Conservation (phyloP, 2,329 filamentous ascomycete genomes). For the Paecilomyces sp. region DNA sequence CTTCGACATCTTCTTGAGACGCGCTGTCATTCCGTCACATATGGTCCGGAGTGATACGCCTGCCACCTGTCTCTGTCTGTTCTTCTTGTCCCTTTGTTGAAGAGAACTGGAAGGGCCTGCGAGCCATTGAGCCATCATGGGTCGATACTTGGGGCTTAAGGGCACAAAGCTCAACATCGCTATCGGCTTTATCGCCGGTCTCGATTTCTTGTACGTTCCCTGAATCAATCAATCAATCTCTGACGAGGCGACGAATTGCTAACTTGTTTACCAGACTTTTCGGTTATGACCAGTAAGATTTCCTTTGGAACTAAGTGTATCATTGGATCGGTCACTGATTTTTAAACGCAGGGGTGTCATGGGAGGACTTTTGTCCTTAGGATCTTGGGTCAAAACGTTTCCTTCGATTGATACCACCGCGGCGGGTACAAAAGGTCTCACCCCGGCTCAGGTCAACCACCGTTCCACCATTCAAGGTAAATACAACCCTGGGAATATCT, state of each 20-base stretch:
- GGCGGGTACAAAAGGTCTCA: slow-evolving; percentile 15
- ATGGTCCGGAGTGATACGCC: neutral
- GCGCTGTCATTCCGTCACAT: neutral
- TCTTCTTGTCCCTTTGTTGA: neutral
- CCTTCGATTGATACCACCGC: slow-evolving; percentile 47
- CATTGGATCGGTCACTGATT: slow-evolving; percentile 4
- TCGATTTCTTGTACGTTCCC: slow-evolving; percentile 54
- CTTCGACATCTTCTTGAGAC: neutral
- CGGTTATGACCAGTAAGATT: slow-evolving; percentile 55
- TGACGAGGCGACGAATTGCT: neutral
- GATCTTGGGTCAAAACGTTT: slow-evolving; percentile 51
- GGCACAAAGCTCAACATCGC: slow-evolving; percentile 61
- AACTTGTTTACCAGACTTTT: slow-evolving; percentile 32
- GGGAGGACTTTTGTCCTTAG: slow-evolving; percentile 65
- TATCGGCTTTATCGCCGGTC: slow-evolving; percentile 63
- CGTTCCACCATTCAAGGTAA: slow-evolving; percentile 30
- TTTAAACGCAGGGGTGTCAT: slow-evolving; percentile 52
- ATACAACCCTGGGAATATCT: slow-evolving; percentile 4
- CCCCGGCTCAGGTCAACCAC: slow-evolving; percentile 10
- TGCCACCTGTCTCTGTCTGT: neutral
- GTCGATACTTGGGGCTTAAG: slow-evolving; percentile 56
- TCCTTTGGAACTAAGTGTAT: neutral
- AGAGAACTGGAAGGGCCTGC: neutral
- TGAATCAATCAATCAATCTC: neutral
- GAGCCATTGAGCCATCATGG: slow-evolving; percentile 14